phyloP scores from a whole-genome alignment of 1,284 basidiomycete species.

The Puccinia hordei region DNA sequence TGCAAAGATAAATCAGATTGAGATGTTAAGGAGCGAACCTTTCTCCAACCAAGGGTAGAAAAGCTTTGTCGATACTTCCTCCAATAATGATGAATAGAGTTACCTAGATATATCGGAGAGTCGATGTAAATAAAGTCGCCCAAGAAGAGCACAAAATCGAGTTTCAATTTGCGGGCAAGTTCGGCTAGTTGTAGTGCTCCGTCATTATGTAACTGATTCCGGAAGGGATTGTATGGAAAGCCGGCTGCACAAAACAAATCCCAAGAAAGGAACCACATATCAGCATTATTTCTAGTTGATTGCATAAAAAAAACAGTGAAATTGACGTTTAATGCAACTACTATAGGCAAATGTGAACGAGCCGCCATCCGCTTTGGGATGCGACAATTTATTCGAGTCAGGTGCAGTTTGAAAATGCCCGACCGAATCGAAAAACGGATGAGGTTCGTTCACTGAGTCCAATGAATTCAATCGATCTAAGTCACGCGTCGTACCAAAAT shows the following conservation, averaged over 20 bases:
- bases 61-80: conserved; percentile 71
- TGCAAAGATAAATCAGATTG: conserved; percentile 2
- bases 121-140: conserved; percentile 55
- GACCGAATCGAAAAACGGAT: conserved; percentile 46
- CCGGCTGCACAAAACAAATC: conserved; percentile 31
- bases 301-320: neutral
- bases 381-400: conserved; percentile 48
- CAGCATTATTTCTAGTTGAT: too few species aligned
- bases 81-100: conserved; percentile 66
- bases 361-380: conserved; percentile 2
- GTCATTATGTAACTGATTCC: conserved; percentile 36
- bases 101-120: conserved; percentile 63
- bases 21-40: conserved; percentile 68
- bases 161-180: neutral
- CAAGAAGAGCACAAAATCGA: conserved; percentile 52
- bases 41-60: conserved; percentile 68
- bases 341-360: conserved; percentile 42
- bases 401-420: conserved; percentile 53
- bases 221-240: conserved; percentile 48
- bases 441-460: conserved; percentile 8
- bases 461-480: conserved; percentile 41
- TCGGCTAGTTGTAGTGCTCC: conserved; percentile 42
- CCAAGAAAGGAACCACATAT: too few species aligned
- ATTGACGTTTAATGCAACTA: conserved; percentile 49
- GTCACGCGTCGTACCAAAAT: neutral